Evolutionary conservation across 805 yeast genomes (phyloP).

Genomic region (Ogataea polymorpha): DNA sequence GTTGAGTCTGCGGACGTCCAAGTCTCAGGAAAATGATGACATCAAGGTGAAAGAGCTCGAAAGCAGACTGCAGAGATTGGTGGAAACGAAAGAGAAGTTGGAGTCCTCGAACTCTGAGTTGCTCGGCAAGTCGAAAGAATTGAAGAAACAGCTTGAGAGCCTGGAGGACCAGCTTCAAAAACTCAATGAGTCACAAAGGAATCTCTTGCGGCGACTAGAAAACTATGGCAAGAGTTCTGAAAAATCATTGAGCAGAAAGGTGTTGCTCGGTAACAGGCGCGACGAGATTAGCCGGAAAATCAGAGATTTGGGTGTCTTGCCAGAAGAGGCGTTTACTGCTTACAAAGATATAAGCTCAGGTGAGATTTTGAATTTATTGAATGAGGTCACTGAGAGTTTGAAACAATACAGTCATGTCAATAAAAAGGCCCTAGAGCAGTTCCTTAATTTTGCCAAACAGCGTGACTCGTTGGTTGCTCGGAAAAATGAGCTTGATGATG

Average conservation of each 20-base stretch:
- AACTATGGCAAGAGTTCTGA: slow-evolving; percentile 63
- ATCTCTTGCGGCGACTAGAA: slow-evolving; percentile 54
- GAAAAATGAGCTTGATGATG: slow-evolving; percentile 63
- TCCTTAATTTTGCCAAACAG: slow-evolving; percentile 66
- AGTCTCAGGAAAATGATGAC: slow-evolving; percentile 8
- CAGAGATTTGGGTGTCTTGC: slow-evolving; percentile 81
- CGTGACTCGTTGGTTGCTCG: slow-evolving; percentile 63
- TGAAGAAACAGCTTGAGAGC: slow-evolving; percentile 31
- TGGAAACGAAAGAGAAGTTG: slow-evolving; percentile 19
- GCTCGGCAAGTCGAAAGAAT: slow-evolving; percentile 30
- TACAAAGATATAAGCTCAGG: slow-evolving; percentile 45
- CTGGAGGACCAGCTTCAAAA: slow-evolving; percentile 42
- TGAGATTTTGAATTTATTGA: slow-evolving; percentile 50
- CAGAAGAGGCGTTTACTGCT: slow-evolving; percentile 72
- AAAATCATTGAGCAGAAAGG: slow-evolving; percentile 57
- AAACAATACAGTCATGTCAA: slow-evolving; percentile 74
- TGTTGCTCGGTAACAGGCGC: slow-evolving; percentile 55
- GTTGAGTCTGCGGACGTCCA: slow-evolving; percentile 22
- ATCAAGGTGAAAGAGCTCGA: slow-evolving; percentile 17
- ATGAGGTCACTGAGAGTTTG: slow-evolving; percentile 52
- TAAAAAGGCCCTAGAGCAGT: slow-evolving; percentile 87
- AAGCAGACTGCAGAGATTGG: slow-evolving; percentile 16
- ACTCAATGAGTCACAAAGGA: slow-evolving; percentile 56
- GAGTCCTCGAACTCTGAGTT: slow-evolving; percentile 31
- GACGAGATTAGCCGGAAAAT: slow-evolving; percentile 72